A percentile compares a stretch with the other conserved stretches of the same genome.
Evolutionary conservation across 768 basidiomycete genomes (phyloP).

Genomic region (Russula ochroleuca): DNA sequence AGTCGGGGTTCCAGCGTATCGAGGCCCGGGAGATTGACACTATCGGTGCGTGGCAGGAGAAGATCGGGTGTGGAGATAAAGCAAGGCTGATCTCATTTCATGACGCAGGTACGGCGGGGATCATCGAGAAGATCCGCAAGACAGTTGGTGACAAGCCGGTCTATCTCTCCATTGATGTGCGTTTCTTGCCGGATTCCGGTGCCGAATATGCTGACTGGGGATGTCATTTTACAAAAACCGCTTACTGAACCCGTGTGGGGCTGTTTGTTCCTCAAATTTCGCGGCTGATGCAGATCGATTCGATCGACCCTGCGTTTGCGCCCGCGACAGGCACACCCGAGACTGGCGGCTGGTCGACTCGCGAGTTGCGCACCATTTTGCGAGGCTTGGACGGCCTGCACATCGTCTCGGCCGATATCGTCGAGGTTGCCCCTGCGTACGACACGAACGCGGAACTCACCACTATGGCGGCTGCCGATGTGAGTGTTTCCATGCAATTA

Average conservation of each 20-base stretch:
- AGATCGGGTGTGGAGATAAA: no score
- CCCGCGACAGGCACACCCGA: constrained; percentile 85
- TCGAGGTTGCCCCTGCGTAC: constrained; percentile 82
- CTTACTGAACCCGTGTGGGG: no score
- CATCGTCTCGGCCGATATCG: constrained; percentile 78
- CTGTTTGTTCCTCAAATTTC: not conserved
- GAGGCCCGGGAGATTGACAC: constrained; percentile 83
- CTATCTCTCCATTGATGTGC: constrained; percentile 73
- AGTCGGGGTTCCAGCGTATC: constrained; percentile 75
- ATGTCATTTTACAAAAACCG: no score
- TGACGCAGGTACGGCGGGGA: constrained; percentile 58
- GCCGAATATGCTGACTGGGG: not conserved
- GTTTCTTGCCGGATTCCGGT: constrained; percentile 26
- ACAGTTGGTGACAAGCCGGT: constrained; percentile 72
- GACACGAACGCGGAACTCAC: constrained; percentile 63
- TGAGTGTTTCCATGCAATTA: constrained; percentile 34
- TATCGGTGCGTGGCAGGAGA: constrained; percentile 45
- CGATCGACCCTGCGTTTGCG: constrained; percentile 77
- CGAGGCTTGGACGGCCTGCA: constrained; percentile 70
- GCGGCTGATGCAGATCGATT: constrained; percentile 54
- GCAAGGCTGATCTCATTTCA: not conserved
- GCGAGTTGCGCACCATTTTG: constrained; percentile 72
- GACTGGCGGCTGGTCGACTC: constrained; percentile 80
- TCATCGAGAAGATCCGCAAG: constrained; percentile 74
- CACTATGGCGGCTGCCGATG: constrained; percentile 59